Base-by-base conservation (phyloP, 169 alveolate species). In the Plasmodium ovale region DNA sequence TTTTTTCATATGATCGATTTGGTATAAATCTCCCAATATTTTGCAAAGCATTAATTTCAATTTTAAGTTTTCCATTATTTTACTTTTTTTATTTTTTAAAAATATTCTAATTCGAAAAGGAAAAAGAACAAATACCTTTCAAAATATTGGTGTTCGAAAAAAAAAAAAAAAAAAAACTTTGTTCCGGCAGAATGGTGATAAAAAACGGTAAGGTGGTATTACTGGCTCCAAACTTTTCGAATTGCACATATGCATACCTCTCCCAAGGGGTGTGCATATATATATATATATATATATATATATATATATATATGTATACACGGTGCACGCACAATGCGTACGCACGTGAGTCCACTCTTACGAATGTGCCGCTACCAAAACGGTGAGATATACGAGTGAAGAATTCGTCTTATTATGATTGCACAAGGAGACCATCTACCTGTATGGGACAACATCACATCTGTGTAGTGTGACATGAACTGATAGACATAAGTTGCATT, bases 141-240 rank as follows among this genome's bases (percentile, higher is more conserved):
- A 85, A 85, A 85, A 85, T 85, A 85, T 85, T 85, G 91, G 91
- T 85, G 60, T 68, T 68, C 23, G 91, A 85, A 85, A 85, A 85
- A 85, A 82, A 82, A 67, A 82, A 79, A 82, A 82, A 67, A 77
- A 77, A 77, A n/a, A n/a, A n/a, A n/a, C n/a, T n/a, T n/a, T n/a
- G n/a, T n/a, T n/a, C n/a, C n/a, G n/a, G n/a, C n/a, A n/a, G n/a
- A n/a, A n/a, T n/a, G n/a, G n/a, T n/a, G n/a, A n/a, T n/a, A n/a
- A n/a, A n/a, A 73, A 73, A 73, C 25, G 33, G 44, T 9, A 33
- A 53, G 7, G 37, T 23, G 47, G 54, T 33, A 72, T 33, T 14
- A 47, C 12, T 47, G 16, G 16, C 1, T 6, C 10, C 56, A 47
- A 47, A 47, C 56, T 3, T 47, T 21, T 47, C 25, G 56, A 47